Percentiles rank a stretch among this genome's conserved stretches.
Evolutionary conservation across 441 rosid genomes (phyloP).

Genomic region (Gossypium lobatum): DNA sequence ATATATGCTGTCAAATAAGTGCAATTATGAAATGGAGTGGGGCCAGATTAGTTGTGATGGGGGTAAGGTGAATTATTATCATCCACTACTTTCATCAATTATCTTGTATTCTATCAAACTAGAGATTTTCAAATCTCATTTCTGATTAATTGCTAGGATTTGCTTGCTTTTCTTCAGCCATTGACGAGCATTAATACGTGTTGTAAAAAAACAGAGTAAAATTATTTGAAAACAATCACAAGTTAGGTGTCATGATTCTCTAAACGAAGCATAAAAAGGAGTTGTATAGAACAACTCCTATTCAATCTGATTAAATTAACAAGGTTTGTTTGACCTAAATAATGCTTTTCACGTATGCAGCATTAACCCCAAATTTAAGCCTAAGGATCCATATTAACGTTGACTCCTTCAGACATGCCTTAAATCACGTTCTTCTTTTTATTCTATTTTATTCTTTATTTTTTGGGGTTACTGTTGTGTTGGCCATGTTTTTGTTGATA

Average conservation of each 20-base stretch:
- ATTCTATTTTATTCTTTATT: background rate
- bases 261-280: background rate
- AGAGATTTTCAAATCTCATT: background rate
- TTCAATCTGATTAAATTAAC: background rate
- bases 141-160: background rate
- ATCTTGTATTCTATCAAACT: background rate
- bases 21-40: background rate
- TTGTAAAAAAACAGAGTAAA: no score
- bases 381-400: background rate
- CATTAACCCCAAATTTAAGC: background rate
- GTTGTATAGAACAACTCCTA: background rate
- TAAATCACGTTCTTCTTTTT: background rate
- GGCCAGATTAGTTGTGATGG: background rate
- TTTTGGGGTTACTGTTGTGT: background rate
- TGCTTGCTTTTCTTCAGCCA: background rate
- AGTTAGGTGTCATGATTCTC: background rate
- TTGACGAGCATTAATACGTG: background rate
- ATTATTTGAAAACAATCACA: background rate
- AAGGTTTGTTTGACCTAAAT: background rate
- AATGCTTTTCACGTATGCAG: background rate
- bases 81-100: background rate
- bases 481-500: background rate
- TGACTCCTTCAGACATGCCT: background rate
- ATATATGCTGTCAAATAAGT: background rate
- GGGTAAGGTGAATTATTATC: background rate